Percentiles rank a stretch among this genome's conserved stretches.
phyloP scores from a whole-genome alignment of 805 yeast genomes.

The Lachancea dasiensis region DNA sequence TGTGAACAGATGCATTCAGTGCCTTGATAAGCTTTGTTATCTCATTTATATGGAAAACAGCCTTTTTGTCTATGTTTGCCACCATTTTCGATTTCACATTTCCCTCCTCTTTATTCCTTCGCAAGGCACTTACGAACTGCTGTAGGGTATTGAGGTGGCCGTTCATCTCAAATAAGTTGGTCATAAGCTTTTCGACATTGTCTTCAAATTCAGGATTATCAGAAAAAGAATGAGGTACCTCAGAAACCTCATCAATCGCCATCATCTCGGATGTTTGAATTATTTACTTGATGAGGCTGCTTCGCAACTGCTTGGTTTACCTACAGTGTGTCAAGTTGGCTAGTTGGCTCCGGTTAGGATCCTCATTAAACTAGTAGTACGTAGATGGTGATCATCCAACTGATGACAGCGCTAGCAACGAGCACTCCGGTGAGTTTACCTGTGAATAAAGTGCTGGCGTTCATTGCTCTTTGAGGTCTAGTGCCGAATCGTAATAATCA shows the following conservation, averaged over 20 bases:
- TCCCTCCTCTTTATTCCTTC: conserved; percentile 16
- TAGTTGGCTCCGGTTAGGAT: no score
- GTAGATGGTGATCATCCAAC: no score
- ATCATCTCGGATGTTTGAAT: no score
- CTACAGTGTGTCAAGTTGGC: not conserved
- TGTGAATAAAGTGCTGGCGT: no score
- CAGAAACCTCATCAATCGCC: conserved; percentile 1
- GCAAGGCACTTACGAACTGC: conserved; percentile 39
- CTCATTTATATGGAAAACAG: conserved; percentile 44
- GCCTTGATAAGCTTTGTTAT: conserved; percentile 43
- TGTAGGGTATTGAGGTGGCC: conserved; percentile 46
- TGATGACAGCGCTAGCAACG: no score
- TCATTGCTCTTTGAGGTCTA: no score
- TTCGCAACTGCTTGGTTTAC: no score
- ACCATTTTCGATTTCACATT: conserved; percentile 30
- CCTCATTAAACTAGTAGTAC: no score
- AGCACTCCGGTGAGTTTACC: no score
- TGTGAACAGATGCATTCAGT: conserved; percentile 40
- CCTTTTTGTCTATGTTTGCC: conserved; percentile 37
- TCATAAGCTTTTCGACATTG: conserved; percentile 40
- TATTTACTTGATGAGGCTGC: no score
- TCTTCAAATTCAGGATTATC: conserved; percentile 52
- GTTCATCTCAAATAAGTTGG: conserved; percentile 46
- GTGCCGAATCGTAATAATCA: no score
- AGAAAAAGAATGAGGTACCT: conserved; percentile 20